Conservation (phyloP, 2,329 filamentous ascomycete species). For the Rosellinia necatrix region DNA sequence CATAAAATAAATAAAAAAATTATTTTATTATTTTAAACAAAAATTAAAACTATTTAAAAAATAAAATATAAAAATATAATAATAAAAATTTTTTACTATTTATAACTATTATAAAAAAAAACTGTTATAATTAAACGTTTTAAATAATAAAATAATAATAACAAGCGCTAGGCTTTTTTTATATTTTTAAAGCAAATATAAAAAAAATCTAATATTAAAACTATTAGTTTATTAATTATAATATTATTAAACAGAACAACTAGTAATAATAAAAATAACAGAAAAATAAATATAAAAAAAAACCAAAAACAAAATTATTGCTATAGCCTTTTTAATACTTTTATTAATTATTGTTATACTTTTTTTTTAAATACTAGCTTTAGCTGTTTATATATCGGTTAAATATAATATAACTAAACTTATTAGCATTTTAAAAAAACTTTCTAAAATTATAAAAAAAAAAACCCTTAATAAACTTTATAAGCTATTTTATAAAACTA, state of each 20-base stretch:
- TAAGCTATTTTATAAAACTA: too few species aligned
- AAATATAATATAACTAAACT: too few species aligned
- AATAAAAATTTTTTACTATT: neutral
- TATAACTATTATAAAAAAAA: neutral
- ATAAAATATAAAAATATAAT: neutral
- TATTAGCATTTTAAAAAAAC: too few species aligned
- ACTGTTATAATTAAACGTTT: neutral
- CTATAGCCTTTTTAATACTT: neutral
- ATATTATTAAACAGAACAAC: too few species aligned
- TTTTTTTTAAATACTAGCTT: neutral
- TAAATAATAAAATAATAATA: too few species aligned
- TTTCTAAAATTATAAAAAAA: too few species aligned
- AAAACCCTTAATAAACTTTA: too few species aligned
- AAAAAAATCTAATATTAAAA: too few species aligned
- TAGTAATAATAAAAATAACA: neutral
- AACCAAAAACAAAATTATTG: neutral
- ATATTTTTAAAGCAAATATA: too few species aligned
- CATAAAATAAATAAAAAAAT: constrained; percentile 6
- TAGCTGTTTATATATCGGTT: too few species aligned
- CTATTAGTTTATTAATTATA: too few species aligned
- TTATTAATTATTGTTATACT: neutral
- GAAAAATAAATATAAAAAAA: neutral
- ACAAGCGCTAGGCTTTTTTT: too few species aligned
- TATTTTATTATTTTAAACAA: constrained; percentile 3
- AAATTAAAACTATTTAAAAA: neutral